Evolutionary conservation across 352 stramenopile genomes (phyloP).

Genomic region (Pythium scleroteichum): DNA sequence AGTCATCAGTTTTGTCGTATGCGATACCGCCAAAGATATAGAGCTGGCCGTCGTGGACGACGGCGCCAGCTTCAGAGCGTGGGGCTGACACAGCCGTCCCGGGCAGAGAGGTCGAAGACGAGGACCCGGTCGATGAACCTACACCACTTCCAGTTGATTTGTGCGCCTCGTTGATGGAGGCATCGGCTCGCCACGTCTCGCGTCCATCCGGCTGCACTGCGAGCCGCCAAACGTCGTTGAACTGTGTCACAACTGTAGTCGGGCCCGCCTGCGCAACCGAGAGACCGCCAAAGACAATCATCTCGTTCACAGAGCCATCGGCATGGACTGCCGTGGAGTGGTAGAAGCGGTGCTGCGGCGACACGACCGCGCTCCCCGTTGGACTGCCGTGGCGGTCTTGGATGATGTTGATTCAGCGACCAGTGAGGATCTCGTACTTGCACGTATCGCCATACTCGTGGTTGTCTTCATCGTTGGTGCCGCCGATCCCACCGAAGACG

Average conservation of each 20-base stretch:
- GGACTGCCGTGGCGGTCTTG: conserved; percentile 6
- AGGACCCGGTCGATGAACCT: too few relatives aligned
- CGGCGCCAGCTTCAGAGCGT: conserved; percentile 51
- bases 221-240: conserved; percentile 33
- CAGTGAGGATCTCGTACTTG: conserved; percentile 23
- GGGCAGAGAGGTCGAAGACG: too few relatives aligned
- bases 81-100: not conserved
- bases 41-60: conserved; percentile 50
- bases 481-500: conserved; percentile 59
- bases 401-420: conserved; percentile 17
- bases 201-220: conserved; percentile 27
- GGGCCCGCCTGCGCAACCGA: conserved; percentile 11
- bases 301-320: conserved; percentile 24
- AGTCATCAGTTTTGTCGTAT: conserved; percentile 48
- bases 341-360: conserved; percentile 28
- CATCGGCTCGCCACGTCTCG: conserved; percentile 43
- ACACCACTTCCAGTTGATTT: not conserved
- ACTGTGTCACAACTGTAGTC: conserved; percentile 24
- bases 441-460: conserved; percentile 78
- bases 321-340: conserved; percentile 23
- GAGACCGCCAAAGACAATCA: conserved; percentile 31
- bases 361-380: not conserved
- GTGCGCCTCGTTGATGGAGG: not conserved
- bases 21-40: conserved; percentile 73
- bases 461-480: conserved; percentile 36